phyloP scores from a whole-genome alignment of 345 rosid genomes.

The Citrus hindsii region DNA sequence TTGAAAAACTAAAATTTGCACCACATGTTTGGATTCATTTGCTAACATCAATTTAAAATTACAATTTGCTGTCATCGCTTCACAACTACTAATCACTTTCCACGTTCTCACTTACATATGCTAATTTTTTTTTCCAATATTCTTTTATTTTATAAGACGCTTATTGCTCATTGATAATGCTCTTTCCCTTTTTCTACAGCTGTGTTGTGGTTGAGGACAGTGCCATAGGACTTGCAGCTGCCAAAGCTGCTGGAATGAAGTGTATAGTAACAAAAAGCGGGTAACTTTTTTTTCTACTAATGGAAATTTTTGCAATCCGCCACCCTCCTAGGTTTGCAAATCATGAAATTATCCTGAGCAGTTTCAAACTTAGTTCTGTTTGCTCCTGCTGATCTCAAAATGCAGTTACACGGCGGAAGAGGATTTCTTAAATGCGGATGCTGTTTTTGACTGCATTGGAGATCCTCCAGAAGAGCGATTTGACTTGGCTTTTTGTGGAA shows the following conservation, averaged over 20 bases:
- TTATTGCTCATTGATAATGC: background rate
- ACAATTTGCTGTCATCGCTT: background rate
- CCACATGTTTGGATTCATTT: background rate
- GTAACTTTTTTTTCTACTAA: constrained; percentile 30
- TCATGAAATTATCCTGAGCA: background rate
- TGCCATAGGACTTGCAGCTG: constrained; percentile 88
- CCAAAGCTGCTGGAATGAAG: constrained; percentile 96
- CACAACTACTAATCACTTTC: background rate
- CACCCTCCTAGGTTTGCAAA: background rate
- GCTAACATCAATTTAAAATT: background rate
- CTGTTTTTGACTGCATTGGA: constrained; percentile 88
- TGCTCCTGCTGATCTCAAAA: background rate
- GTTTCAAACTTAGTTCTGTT: background rate
- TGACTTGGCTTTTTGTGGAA: constrained; percentile 74
- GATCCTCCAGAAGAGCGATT: constrained; percentile 92
- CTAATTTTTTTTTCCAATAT: background rate
- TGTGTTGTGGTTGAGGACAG: constrained; percentile 97
- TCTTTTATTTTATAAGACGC: background rate
- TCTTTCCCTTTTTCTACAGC: constrained; percentile 36
- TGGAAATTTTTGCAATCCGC: background rate
- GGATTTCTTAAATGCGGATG: constrained; percentile 84
- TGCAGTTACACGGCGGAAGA: constrained; percentile 86
- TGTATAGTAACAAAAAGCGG: constrained; percentile 92
- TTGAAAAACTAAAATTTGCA: background rate
- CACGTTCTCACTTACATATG: background rate